Evolutionary conservation across 768 basidiomycete species (phyloP).

Genomic region (Termitomyces sp.): DNA sequence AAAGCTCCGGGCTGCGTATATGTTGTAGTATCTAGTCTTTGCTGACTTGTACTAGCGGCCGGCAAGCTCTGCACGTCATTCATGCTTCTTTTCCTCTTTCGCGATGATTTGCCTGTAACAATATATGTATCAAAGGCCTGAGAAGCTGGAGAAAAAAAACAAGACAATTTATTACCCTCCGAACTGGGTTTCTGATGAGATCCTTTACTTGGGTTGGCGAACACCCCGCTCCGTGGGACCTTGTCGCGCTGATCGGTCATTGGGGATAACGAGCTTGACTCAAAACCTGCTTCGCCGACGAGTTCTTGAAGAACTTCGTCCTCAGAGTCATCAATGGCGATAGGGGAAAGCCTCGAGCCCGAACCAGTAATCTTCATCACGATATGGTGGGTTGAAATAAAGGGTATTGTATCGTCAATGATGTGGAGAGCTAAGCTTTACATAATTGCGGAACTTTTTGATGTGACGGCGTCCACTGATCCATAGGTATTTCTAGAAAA

Average conservation of each 20-base stretch:
- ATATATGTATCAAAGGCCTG: not conserved
- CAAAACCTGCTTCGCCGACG: slow-evolving; percentile 15
- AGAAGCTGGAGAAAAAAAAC: not conserved
- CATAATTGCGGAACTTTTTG: not conserved
- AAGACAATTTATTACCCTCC: slow-evolving; percentile 4
- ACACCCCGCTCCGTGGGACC: not conserved
- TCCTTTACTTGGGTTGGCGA: not conserved
- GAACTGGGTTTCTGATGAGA: not conserved
- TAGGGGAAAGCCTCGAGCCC: slow-evolving; percentile 30
- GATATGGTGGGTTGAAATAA: not conserved
- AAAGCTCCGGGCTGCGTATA: not conserved
- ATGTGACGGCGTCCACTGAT: not conserved
- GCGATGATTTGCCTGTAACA: slow-evolving; percentile 1
- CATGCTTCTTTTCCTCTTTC: slow-evolving; percentile 11
- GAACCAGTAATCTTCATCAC: slow-evolving; percentile 18
- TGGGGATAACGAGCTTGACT: not conserved
- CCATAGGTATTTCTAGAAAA: not conserved
- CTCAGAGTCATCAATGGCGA: slow-evolving; percentile 34
- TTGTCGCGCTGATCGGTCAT: slow-evolving; percentile 3
- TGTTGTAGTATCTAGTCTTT: not conserved
- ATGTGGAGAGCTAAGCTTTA: not conserved
- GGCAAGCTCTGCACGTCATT: not conserved
- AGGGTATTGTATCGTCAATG: not conserved
- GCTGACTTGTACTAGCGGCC: slow-evolving; percentile 7
- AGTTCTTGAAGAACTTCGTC: slow-evolving; percentile 30